phyloP scores from a whole-genome alignment of 306 rosid genomes.

The Cicer judaicum region DNA sequence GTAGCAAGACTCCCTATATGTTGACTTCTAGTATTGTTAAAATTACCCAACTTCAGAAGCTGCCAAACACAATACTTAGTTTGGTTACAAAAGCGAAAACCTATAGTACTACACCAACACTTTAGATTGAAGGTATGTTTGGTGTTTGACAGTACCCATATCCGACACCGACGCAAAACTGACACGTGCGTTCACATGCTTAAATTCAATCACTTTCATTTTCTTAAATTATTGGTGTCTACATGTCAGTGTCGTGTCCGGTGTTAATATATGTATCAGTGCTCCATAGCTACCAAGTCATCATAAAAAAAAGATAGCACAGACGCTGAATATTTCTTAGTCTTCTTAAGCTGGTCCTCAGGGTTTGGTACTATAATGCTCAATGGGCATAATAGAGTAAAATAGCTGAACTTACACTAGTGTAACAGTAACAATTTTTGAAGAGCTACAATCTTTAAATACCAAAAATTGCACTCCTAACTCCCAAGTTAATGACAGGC shows the following conservation, averaged over 20 bases:
- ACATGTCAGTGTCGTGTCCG: too few relatives aligned
- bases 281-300: background rate
- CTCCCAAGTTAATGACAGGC: background rate
- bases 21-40: background rate
- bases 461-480: conserved; percentile 1
- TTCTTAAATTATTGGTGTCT: too few relatives aligned
- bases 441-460: background rate
- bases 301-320: background rate
- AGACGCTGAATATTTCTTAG: background rate
- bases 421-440: background rate
- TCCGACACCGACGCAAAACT: too few relatives aligned
- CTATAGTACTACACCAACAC: background rate
- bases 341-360: background rate
- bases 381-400: conserved; percentile 9
- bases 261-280: too few relatives aligned
- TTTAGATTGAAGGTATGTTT: too few relatives aligned
- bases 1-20: conserved; percentile 10
- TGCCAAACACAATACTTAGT: background rate
- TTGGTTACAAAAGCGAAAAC: conserved; percentile 6
- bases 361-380: background rate
- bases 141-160: too few relatives aligned
- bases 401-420: background rate
- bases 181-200: too few relatives aligned
- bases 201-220: too few relatives aligned
- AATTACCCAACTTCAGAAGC: background rate